Conservation (phyloP, 148 eudicot genomes). For the Persicaria tinctoria region DNA sequence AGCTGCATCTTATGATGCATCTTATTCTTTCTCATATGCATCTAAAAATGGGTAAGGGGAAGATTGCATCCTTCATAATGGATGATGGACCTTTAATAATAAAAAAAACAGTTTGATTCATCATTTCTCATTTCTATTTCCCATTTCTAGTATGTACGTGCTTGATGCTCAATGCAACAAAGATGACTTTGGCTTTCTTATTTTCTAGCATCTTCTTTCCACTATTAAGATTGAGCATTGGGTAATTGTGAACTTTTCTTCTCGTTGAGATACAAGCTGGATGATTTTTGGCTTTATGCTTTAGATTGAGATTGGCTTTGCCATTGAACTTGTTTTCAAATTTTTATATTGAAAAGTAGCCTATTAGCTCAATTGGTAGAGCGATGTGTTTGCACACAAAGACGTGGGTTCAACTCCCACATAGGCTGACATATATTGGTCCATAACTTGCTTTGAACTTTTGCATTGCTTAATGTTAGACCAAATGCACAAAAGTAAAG, state of each 20-base stretch:
- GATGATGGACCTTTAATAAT: slow-evolving; percentile 70
- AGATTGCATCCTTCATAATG: slow-evolving; percentile 61
- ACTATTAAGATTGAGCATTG: slow-evolving; percentile 58
- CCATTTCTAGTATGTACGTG: background rate
- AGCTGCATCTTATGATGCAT: background rate
- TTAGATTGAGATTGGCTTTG: too few relatives aligned
- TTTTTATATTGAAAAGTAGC: too few relatives aligned
- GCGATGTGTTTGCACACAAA: too few relatives aligned
- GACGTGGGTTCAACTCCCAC: too few relatives aligned
- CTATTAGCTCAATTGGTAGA: too few relatives aligned
- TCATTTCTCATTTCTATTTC: background rate
- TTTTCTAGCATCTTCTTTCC: slow-evolving; percentile 49
- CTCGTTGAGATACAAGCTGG: slow-evolving; percentile 59
- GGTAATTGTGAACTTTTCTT: slow-evolving; percentile 90
- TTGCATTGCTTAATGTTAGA: too few relatives aligned
- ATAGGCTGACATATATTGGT: too few relatives aligned
- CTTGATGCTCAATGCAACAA: slow-evolving; percentile 4
- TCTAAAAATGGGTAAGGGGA: slow-evolving; percentile 74
- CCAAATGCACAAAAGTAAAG: too few relatives aligned
- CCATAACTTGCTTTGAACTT: too few relatives aligned
- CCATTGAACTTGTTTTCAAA: too few relatives aligned
- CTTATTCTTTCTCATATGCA: slow-evolving; percentile 24
- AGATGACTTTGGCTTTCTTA: slow-evolving; percentile 11
- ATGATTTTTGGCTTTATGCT: too few relatives aligned
- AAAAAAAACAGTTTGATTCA: slow-evolving; percentile 36